A percentile compares a stretch with the other conserved stretches of the same genome.
Conservation (phyloP, 352 stramenopile species). For the Pythium dissimile region DNA sequence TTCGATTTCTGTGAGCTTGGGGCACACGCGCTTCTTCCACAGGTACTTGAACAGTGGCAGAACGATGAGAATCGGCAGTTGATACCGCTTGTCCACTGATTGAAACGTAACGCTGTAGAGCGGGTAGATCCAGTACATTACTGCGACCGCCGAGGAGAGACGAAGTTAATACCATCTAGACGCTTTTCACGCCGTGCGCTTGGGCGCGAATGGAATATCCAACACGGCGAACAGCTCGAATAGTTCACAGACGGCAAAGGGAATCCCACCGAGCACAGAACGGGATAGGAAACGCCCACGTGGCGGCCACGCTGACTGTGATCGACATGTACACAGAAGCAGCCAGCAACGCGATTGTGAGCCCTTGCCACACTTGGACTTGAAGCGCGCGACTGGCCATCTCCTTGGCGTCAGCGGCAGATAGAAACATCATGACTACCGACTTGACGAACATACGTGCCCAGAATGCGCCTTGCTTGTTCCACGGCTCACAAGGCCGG, state of each 20-base stretch:
- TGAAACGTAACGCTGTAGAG: not conserved
- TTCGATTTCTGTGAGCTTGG: slow-evolving; percentile 6
- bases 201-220: not conserved
- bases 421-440: not conserved
- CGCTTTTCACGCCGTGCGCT: not conserved
- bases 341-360: not conserved
- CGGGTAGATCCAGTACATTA: slow-evolving; percentile 4
- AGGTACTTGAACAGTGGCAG: slow-evolving; percentile 6
- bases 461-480: slow-evolving; percentile 3
- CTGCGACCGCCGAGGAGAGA: not conserved
- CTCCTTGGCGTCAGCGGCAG: not conserved
- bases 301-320: not conserved
- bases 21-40: slow-evolving; percentile 1
- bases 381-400: not conserved
- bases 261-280: not conserved
- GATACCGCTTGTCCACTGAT: not conserved
- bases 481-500: not conserved
- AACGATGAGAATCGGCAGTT: not conserved
- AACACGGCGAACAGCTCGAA: not conserved
- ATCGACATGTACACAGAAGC: not conserved
- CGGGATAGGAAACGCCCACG: slow-evolving; percentile 6
- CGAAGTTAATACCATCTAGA: not conserved
- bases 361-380: not conserved
- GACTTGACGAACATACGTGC: not conserved
- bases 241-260: not conserved